A percentile compares a stretch with the other conserved stretches of the same genome.
Evolutionary conservation across 2,329 filamentous ascomycete species (phyloP).

Genomic region (Arthrobotrys iridis): DNA sequence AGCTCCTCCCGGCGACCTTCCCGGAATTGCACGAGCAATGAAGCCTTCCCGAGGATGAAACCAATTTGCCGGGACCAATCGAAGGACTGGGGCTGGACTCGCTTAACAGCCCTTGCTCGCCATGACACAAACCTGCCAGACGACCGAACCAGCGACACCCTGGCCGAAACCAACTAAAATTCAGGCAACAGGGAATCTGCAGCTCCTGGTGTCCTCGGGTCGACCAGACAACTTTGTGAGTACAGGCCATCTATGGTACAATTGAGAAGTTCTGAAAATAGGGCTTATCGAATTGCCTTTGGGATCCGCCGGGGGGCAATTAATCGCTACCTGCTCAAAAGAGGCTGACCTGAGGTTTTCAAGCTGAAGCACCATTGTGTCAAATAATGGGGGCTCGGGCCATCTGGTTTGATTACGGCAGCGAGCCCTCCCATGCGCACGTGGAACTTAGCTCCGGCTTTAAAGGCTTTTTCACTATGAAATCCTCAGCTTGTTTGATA

Average conservation of each 20-base stretch:
- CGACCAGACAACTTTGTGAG: slow-evolving; percentile 29
- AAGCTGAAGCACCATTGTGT: slow-evolving; percentile 46
- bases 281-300: slow-evolving; percentile 33
- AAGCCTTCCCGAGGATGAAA: slow-evolving; percentile 31
- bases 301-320: background rate
- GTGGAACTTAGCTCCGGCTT: slow-evolving; percentile 37
- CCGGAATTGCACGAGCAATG: slow-evolving; percentile 8
- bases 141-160: slow-evolving; percentile 47
- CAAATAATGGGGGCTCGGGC: slow-evolving; percentile 24
- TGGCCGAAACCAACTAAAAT: slow-evolving; percentile 55
- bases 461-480: slow-evolving; percentile 1
- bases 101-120: slow-evolving; percentile 50
- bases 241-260: slow-evolving; percentile 45
- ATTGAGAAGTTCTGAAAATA: slow-evolving; percentile 5
- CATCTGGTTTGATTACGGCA: slow-evolving; percentile 25
- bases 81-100: slow-evolving; percentile 34
- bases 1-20: slow-evolving; percentile 2
- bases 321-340: slow-evolving; percentile 22
- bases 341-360: slow-evolving; percentile 9
- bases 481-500: slow-evolving; percentile 38
- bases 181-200: slow-evolving; percentile 46
- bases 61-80: slow-evolving; percentile 42
- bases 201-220: slow-evolving; percentile 49
- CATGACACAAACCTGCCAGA: slow-evolving; percentile 54
- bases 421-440: slow-evolving; percentile 25